Conservation (phyloP, 192 early-diverging fungal genomes). For the Paraglomus occultum region DNA sequence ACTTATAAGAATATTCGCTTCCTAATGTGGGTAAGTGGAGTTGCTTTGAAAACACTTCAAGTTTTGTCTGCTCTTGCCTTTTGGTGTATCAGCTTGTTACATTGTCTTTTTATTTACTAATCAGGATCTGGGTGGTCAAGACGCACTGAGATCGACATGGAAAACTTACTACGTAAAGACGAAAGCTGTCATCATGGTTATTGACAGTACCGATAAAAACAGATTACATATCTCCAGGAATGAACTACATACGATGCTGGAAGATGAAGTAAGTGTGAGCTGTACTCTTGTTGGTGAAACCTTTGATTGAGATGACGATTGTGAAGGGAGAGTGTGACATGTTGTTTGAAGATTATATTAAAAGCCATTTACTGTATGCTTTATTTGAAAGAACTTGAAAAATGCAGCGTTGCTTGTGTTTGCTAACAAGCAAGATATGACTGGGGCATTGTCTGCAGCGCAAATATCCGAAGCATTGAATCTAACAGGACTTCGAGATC, state of each 20-base stretch:
- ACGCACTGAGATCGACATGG: constrained; percentile 62
- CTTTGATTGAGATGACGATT: no score
- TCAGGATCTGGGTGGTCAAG: constrained; percentile 63
- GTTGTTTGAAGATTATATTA: no score
- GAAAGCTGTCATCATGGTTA: constrained; percentile 71
- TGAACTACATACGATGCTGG: constrained; percentile 69
- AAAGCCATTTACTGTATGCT: not conserved
- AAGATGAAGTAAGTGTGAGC: constrained; percentile 49
- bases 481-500: constrained; percentile 56
- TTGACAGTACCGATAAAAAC: constrained; percentile 66
- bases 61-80: not conserved
- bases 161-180: constrained; percentile 66
- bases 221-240: constrained; percentile 59
- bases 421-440: constrained; percentile 71
- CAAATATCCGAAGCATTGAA: constrained; percentile 62
- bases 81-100: not conserved
- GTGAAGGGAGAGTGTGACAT: no score
- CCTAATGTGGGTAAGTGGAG: constrained; percentile 69
- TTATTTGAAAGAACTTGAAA: constrained; percentile 55
- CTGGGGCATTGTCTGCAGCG: constrained; percentile 58
- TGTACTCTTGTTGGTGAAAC: no score
- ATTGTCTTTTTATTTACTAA: not conserved
- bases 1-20: constrained; percentile 69
- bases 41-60: not conserved
- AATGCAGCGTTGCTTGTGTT: constrained; percentile 61